Conservation (phyloP, 306 rosid species). For the Chamaecrista fasciculata region DNA sequence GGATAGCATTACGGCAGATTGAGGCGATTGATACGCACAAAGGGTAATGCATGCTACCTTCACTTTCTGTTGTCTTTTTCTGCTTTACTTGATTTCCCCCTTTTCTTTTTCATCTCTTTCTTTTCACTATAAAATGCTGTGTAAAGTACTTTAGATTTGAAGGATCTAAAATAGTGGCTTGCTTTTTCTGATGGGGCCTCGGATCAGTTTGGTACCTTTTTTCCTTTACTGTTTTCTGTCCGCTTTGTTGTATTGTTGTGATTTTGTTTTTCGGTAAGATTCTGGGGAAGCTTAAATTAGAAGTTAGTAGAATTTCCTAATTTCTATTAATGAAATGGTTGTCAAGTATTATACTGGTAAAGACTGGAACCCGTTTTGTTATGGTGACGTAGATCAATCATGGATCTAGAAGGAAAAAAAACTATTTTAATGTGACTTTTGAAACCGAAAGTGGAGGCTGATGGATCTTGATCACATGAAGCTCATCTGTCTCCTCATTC, state of each 20-base stretch:
- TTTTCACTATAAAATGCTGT: conserved; percentile 22
- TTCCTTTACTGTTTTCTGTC: not conserved
- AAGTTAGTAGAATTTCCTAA: not conserved
- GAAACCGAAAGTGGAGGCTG: not conserved
- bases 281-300: not conserved
- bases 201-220: not conserved
- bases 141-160: conserved; percentile 48
- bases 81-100: conserved; percentile 29
- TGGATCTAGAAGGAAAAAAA: not conserved
- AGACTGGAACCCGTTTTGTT: not conserved
- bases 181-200: conserved; percentile 30
- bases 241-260: not conserved
- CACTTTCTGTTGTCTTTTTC: conserved; percentile 16
- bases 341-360: not conserved
- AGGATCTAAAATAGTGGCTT: conserved; percentile 44
- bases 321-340: conserved; percentile 5
- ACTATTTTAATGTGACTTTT: not conserved
- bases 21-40: conserved; percentile 95
- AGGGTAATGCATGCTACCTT: conserved; percentile 55
- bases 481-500: not conserved
- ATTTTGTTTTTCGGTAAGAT: conserved; percentile 8
- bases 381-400: not conserved
- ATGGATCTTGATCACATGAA: not conserved
- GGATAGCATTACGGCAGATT: conserved; percentile 87
- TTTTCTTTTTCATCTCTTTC: conserved; percentile 32